Percentiles rank a stretch among this genome's conserved stretches.
phyloP scores from a whole-genome alignment of 2,329 filamentous ascomycete species.

The Aspergillus proliferans region DNA sequence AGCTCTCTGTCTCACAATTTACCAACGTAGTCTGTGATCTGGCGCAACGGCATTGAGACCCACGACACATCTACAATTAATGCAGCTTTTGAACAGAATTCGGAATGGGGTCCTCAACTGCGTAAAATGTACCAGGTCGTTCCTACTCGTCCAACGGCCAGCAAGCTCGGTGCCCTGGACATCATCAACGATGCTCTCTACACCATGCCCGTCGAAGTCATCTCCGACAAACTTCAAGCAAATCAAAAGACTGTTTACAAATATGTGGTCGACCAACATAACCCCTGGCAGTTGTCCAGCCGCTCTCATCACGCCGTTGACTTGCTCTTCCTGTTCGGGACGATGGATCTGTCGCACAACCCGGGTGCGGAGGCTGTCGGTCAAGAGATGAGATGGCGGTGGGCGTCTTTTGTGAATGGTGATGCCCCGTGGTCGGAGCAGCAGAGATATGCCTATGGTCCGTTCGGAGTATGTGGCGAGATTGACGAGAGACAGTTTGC shows the following conservation, averaged over 20 bases:
- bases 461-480: slow-evolving; percentile 29
- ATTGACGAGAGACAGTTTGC: slow-evolving; percentile 28
- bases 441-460: slow-evolving; percentile 35
- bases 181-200: slow-evolving; percentile 28
- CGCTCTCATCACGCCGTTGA: slow-evolving; percentile 46
- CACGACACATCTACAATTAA: slow-evolving; percentile 14
- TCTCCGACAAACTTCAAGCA: slow-evolving; percentile 20
- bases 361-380: slow-evolving; percentile 28
- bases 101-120: slow-evolving; percentile 25
- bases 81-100: slow-evolving; percentile 16
- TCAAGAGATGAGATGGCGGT: slow-evolving; percentile 34
- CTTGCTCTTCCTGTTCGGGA: slow-evolving; percentile 41
- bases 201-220: slow-evolving; percentile 23
- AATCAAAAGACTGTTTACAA: slow-evolving; percentile 28
- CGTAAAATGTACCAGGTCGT: slow-evolving; percentile 39
- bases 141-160: slow-evolving; percentile 33
- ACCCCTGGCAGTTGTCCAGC: slow-evolving; percentile 44
- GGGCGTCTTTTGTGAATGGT: slow-evolving; percentile 36
- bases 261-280: slow-evolving; percentile 42
- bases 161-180: slow-evolving; percentile 36
- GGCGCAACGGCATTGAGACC: slow-evolving; percentile 39
- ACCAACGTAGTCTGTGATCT: slow-evolving; percentile 37
- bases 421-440: slow-evolving; percentile 31
- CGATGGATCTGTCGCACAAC: slow-evolving; percentile 32
- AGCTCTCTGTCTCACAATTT: background rate